A percentile compares a stretch with the other conserved stretches of the same genome.
Conservation (phyloP, 805 yeast species). For the Pichia insulana region DNA sequence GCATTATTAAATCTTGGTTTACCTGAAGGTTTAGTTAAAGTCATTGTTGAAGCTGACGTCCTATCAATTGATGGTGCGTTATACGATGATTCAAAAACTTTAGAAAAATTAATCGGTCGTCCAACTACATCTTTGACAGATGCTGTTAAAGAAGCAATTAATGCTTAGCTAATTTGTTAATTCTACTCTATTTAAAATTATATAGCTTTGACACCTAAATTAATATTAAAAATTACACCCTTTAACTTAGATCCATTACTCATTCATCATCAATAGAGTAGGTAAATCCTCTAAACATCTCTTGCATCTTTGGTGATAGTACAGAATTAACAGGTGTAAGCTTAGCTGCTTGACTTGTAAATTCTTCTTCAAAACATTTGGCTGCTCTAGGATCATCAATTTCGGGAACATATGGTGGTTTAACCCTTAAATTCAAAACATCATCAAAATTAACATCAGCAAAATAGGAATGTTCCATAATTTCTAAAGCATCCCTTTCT, state of each 20-base stretch:
- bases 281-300: conserved; percentile 94
- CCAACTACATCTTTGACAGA: too few relatives aligned
- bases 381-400: conserved; percentile 83
- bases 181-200: too few relatives aligned
- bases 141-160: too few relatives aligned
- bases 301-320: conserved; percentile 81
- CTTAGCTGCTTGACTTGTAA: conserved; percentile 89
- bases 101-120: too few relatives aligned
- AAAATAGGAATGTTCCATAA: conserved; percentile 94
- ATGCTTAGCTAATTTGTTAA: too few relatives aligned
- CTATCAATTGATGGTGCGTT: too few relatives aligned
- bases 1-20: too few relatives aligned
- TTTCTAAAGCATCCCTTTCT: conserved; percentile 81
- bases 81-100: too few relatives aligned
- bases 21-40: too few relatives aligned
- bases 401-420: conserved; percentile 88
- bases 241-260: neutral
- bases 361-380: conserved; percentile 87
- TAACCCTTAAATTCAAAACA: conserved; percentile 56
- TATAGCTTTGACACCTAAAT: too few relatives aligned
- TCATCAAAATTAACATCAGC: conserved; percentile 85
- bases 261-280: conserved; percentile 56
- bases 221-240: too few relatives aligned
- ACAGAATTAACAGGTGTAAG: conserved; percentile 90
- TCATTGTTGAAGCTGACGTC: too few relatives aligned